Evolutionary conservation across 495 filamentous ascomycete species (phyloP), one percentile per base, ranked within the genome.

Genomic region (Penicillium arizonense): DNA sequence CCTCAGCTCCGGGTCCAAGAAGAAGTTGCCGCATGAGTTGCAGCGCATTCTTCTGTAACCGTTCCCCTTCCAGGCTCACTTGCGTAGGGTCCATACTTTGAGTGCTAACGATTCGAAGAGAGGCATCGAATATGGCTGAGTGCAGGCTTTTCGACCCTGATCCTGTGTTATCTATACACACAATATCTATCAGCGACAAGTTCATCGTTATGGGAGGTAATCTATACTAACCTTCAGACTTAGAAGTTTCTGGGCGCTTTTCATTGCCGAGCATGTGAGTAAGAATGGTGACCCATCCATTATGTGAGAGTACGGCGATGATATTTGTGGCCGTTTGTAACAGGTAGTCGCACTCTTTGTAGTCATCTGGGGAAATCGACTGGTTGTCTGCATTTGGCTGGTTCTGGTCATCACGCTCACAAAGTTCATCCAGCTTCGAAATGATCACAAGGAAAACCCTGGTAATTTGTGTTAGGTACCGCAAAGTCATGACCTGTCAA

Each of bases 291-390:
- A 71, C 54, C 75, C 75, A 77, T 21, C 73, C 75, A 43, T 63
- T 71, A 13, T 76, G 73, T 8, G 69, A 70, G 50, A 77, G 68
- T 2, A 65, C 58, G n/a, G 67, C 65, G 33, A 95, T 71, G 30
- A 93, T 72, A 55, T 88, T 89, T 13, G 84, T 86, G 0, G 94
- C 67, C 2, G 86, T 87, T 55, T 83, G 84, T 13, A 96, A 65
- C 59, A 94, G 86, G 64, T 97, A 96, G 11, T 87, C 72, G 52
- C 82, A 89, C 47, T 92, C 77, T 52, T 87, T 86, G 37, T 90
- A 76, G 58, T 94, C 88, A 57, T 90, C 84, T 0, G 65, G 49
- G 14, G 62, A 66, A 30, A 76, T 58, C 3, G 63, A 50, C 9
- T 56, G 37, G 36, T 56, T 62, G 3, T 57, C 50, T 23, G 47